Evolutionary conservation across 805 yeast species (phyloP).

Genomic region (Metschnikowia orientalis): DNA sequence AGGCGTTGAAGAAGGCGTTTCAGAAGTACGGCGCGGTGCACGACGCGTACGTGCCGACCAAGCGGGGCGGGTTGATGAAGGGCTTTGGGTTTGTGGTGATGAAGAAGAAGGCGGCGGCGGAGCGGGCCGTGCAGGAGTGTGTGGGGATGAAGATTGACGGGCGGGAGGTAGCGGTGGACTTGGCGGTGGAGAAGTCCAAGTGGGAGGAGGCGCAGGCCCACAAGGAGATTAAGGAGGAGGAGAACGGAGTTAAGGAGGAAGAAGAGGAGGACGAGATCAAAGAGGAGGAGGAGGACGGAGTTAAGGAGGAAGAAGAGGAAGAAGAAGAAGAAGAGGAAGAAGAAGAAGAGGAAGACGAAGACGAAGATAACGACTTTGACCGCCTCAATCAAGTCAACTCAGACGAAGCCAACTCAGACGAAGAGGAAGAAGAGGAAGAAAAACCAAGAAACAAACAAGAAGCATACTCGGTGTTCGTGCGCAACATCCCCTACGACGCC

Average conservation of each 20-base stretch:
- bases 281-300: slow-evolving; percentile 31
- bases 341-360: slow-evolving; percentile 33
- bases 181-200: slow-evolving; percentile 81
- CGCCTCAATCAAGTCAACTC: slow-evolving; percentile 27
- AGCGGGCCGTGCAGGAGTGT: slow-evolving; percentile 70
- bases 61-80: slow-evolving; percentile 80
- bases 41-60: slow-evolving; percentile 86
- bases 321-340: slow-evolving; percentile 26
- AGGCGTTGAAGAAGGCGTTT: slow-evolving; percentile 65
- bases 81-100: slow-evolving; percentile 95
- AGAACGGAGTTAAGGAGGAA: slow-evolving; percentile 32
- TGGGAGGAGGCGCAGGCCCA: slow-evolving; percentile 57
- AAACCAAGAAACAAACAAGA: slow-evolving; percentile 59
- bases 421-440: slow-evolving; percentile 23
- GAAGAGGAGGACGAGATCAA: slow-evolving; percentile 30
- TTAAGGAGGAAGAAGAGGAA: slow-evolving; percentile 24
- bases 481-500: slow-evolving; percentile 94
- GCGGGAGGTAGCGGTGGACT: slow-evolving; percentile 89
- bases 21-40: slow-evolving; percentile 77
- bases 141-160: slow-evolving; percentile 79
- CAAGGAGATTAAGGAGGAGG: slow-evolving; percentile 32
- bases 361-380: slow-evolving; percentile 26
- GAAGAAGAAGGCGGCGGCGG: slow-evolving; percentile 75
- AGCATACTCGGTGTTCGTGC: slow-evolving; percentile 70
- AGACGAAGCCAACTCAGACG: slow-evolving; percentile 23